Percentiles rank a stretch among this genome's conserved stretches.
These are phyloP conservation scores for Cyclocybe cylindracea DNA, from an alignment of 768 basidiomycete genomes.

Conservation along the genomic window DNA sequence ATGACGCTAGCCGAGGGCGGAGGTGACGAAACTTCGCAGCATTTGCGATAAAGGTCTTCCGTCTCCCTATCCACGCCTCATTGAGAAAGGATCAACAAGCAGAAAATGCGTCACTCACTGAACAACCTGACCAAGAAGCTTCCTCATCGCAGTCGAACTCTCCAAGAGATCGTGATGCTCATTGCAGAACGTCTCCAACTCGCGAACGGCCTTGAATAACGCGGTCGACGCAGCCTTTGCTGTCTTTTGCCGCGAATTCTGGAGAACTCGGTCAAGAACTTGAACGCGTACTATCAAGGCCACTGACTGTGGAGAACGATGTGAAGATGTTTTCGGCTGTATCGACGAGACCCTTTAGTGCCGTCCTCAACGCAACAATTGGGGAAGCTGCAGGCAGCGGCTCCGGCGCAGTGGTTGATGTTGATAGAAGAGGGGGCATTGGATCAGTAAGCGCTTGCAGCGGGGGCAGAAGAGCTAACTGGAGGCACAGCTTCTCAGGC, in stretches of 20 bases:
- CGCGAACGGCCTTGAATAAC: not conserved
- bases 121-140: conserved; percentile 1
- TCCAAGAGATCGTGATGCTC: conserved; percentile 4
- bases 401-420: too few species aligned
- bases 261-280: not conserved
- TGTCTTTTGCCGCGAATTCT: not conserved
- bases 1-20: not conserved
- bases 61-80: conserved; percentile 4
- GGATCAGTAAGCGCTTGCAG: too few species aligned
- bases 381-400: too few species aligned
- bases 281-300: too few species aligned
- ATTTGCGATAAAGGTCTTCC: conserved; percentile 3
- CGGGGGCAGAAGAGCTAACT: too few species aligned
- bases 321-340: not conserved
- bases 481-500: too few species aligned
- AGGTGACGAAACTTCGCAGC: not conserved
- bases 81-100: not conserved
- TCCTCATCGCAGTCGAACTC: conserved; percentile 5
- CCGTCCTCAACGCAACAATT: conserved; percentile 26
- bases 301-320: conserved; percentile 1
- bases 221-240: conserved; percentile 2
- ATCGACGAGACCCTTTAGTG: conserved; percentile 1
- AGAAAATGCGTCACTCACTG: not conserved
- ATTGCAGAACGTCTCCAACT: conserved; percentile 11
- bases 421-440: too few species aligned